Conservation (phyloP, 345 rosid species). For the Eutrema heterophyllum region DNA sequence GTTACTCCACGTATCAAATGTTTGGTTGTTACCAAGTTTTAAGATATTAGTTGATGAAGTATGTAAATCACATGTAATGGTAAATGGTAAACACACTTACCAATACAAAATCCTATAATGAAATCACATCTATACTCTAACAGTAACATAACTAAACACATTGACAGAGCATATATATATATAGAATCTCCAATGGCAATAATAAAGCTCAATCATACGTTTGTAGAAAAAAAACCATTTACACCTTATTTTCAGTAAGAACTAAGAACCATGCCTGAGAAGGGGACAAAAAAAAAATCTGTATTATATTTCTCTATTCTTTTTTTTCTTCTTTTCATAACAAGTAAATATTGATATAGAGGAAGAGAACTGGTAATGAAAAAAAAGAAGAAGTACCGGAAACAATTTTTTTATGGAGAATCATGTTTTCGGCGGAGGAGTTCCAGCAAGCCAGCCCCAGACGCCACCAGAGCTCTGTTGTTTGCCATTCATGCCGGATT, state of each 20-base stretch:
- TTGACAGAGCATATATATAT: background rate
- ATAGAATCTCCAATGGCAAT: background rate
- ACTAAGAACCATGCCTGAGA: background rate
- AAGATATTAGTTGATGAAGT: background rate
- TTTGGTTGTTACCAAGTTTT: background rate
- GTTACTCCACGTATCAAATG: background rate
- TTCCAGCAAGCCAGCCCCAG: slow-evolving; percentile 95
- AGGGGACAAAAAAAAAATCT: background rate
- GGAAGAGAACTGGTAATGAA: background rate
- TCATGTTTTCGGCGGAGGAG: slow-evolving; percentile 37
- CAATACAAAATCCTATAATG: background rate
- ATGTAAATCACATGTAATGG: background rate
- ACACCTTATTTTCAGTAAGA: background rate
- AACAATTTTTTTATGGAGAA: background rate
- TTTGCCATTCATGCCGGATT: slow-evolving; percentile 58
- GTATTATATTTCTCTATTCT: background rate
- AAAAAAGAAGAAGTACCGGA: background rate
- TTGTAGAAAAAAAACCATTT: background rate
- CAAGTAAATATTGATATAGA: background rate
- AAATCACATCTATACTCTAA: background rate
- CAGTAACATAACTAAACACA: background rate
- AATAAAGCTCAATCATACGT: background rate
- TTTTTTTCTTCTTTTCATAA: background rate
- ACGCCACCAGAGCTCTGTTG: slow-evolving; percentile 76
- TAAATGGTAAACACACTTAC: background rate